Percentiles rank a stretch among this genome's conserved stretches.
phyloP scores from a whole-genome alignment of 305 asterid genomes.

The Euphrasia arctica region DNA sequence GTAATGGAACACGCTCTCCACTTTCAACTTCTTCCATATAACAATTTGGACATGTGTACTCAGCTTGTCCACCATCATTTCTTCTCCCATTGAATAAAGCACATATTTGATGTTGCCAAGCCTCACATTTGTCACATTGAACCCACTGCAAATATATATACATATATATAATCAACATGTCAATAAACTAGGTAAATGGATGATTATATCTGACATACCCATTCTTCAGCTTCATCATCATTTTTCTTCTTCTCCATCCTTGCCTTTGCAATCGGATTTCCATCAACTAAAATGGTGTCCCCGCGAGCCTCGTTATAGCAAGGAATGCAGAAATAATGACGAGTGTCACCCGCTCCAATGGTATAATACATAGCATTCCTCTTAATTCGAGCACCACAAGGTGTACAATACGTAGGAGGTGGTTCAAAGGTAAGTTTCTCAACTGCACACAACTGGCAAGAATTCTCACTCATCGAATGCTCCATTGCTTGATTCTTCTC shows the following conservation, averaged over 20 bases:
- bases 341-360: constrained; percentile 84
- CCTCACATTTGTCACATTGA: constrained; percentile 98
- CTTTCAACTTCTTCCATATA: constrained; percentile 86
- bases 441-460: constrained; percentile 97
- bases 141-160: constrained; percentile 73
- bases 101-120: constrained; percentile 99
- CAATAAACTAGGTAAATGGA: constrained; percentile 2
- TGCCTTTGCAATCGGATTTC: constrained; percentile 62
- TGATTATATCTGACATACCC: constrained; percentile 51
- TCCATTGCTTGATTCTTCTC: constrained; percentile 97
- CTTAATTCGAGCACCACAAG: constrained; percentile 96
- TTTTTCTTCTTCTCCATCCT: constrained; percentile 96
- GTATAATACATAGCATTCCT: constrained; percentile 95
- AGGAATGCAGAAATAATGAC: constrained; percentile 85
- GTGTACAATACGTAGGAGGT: constrained; percentile 83
- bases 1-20: constrained; percentile 87
- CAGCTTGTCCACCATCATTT: constrained; percentile 98
- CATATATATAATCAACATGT: constrained; percentile 20
- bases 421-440: constrained; percentile 95
- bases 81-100: constrained; percentile 95
- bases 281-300: constrained; percentile 70
- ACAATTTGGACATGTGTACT: constrained; percentile 99
- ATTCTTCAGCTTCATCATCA: constrained; percentile 93
- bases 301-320: constrained; percentile 94
- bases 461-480: constrained; percentile 85